Evolutionary conservation across 106 monocot species (phyloP).

Genomic region (Vanilla planifolia): DNA sequence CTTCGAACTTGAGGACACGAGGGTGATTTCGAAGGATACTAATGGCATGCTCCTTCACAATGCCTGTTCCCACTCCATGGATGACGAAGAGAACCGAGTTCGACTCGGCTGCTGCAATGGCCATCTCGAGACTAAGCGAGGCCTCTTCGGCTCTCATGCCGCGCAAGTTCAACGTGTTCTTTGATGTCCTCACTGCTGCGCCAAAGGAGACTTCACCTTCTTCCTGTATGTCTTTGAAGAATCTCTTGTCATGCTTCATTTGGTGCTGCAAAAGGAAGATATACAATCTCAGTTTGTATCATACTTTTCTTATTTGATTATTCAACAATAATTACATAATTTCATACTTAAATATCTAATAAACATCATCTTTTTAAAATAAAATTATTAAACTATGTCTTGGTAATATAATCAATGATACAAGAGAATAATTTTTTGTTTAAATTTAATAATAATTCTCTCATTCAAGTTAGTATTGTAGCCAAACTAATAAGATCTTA

Average conservation of each 20-base stretch:
- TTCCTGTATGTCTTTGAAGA: slow-evolving; percentile 10
- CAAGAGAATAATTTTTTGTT: too few relatives aligned
- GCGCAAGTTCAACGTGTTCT: slow-evolving; percentile 74
- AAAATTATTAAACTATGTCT: too few relatives aligned
- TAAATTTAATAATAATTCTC: too few relatives aligned
- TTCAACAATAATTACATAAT: too few relatives aligned
- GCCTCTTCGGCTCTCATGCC: slow-evolving; percentile 74
- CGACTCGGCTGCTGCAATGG: slow-evolving; percentile 43
- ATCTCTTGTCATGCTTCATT: slow-evolving; percentile 2
- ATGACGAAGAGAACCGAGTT: slow-evolving; percentile 65
- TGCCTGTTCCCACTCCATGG: slow-evolving; percentile 76
- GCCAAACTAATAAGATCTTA: too few relatives aligned
- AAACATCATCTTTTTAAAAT: too few relatives aligned
- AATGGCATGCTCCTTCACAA: slow-evolving; percentile 50
- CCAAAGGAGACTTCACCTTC: slow-evolving; percentile 32
- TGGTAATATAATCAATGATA: too few relatives aligned
- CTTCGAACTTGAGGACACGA: slow-evolving; percentile 68
- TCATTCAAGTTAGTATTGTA: too few relatives aligned
- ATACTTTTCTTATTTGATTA: too few relatives aligned
- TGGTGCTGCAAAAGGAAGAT: slow-evolving; percentile 16
- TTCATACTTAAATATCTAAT: too few relatives aligned
- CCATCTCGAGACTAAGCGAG: slow-evolving; percentile 40
- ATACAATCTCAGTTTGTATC: neutral
- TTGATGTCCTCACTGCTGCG: slow-evolving; percentile 65
- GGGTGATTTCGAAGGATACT: slow-evolving; percentile 56